These are phyloP conservation scores for Cryptosporidium felis DNA, from an alignment of 169 alveolate species.

Conservation along the genomic window DNA sequence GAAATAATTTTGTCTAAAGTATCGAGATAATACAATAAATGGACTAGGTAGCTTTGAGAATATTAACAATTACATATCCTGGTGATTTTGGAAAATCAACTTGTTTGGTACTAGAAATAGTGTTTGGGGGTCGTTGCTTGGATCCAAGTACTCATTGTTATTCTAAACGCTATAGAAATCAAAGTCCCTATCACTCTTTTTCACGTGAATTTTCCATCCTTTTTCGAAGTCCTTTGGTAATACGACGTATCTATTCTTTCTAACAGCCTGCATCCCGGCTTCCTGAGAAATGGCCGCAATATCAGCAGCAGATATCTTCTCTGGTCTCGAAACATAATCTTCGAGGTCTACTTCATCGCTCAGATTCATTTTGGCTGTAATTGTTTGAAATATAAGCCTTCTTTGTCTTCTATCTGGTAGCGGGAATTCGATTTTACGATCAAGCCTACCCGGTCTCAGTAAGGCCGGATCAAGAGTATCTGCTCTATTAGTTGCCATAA, in stretches of 20 bases:
- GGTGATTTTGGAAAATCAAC: too few relatives aligned
- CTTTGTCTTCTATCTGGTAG: conserved; percentile 98
- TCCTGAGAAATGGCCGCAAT: conserved; percentile 97
- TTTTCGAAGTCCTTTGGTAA: conserved; percentile 95
- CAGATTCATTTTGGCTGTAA: conserved; percentile 97
- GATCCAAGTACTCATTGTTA: too few relatives aligned
- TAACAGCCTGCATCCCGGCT: conserved; percentile 99
- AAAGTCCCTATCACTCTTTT: conserved; percentile 92
- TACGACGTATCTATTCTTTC: conserved; percentile 96
- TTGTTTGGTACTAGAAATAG: too few relatives aligned
- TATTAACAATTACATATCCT: too few relatives aligned
- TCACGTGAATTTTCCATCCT: conserved; percentile 94
- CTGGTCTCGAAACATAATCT: conserved; percentile 96
- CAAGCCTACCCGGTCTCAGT: conserved; percentile 97
- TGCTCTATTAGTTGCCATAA: conserved; percentile 99
- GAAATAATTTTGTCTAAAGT: too few relatives aligned
- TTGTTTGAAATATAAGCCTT: conserved; percentile 93
- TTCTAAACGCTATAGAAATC: conserved; percentile 88
- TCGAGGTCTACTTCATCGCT: conserved; percentile 97
- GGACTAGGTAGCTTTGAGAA: too few relatives aligned
- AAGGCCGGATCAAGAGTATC: conserved; percentile 99
- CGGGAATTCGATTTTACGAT: conserved; percentile 97
- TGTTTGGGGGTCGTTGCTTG: too few relatives aligned
- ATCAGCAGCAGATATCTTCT: conserved; percentile 98
- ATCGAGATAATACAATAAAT: too few relatives aligned